These are phyloP conservation scores for Cordyceps tenuipes DNA, from an alignment of 2,329 filamentous ascomycete genomes.

Conservation along the genomic window DNA sequence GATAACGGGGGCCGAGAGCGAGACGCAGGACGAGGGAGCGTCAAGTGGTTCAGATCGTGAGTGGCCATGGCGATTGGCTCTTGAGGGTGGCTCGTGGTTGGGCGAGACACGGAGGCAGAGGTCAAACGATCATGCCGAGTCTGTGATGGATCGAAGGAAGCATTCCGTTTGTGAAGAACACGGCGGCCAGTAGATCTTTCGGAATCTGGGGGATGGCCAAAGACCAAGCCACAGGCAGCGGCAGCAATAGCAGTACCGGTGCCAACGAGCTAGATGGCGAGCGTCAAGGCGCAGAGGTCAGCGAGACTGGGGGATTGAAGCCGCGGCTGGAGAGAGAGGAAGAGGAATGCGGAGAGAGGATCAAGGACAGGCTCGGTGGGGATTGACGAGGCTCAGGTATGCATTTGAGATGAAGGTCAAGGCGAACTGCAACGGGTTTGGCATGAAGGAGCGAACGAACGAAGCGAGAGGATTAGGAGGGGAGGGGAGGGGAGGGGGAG, in stretches of 20 bases:
- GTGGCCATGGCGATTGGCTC: background rate
- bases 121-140: slow-evolving; percentile 7
- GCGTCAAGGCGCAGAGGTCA: background rate
- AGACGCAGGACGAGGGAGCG: slow-evolving; percentile 22
- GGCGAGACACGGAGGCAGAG: background rate
- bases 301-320: background rate
- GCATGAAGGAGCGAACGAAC: background rate
- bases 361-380: background rate
- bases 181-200: slow-evolving; percentile 22
- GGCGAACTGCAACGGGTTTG: slow-evolving; percentile 4
- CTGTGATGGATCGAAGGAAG: slow-evolving; percentile 13
- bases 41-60: slow-evolving; percentile 3
- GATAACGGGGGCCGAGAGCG: slow-evolving; percentile 30
- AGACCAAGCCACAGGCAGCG: slow-evolving; percentile 50
- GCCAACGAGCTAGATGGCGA: slow-evolving; percentile 45
- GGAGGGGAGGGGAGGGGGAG: background rate
- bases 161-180: slow-evolving; percentile 12
- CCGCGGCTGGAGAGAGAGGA: background rate
- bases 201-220: slow-evolving; percentile 44
- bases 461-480: background rate
- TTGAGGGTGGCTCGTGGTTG: background rate
- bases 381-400: slow-evolving; percentile 4
- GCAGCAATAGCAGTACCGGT: slow-evolving; percentile 54
- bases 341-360: background rate
- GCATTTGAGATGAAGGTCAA: slow-evolving; percentile 11